Evolutionary conservation across 139 green algal species (phyloP).

Genomic region (Tetradesmus obliquus): DNA sequence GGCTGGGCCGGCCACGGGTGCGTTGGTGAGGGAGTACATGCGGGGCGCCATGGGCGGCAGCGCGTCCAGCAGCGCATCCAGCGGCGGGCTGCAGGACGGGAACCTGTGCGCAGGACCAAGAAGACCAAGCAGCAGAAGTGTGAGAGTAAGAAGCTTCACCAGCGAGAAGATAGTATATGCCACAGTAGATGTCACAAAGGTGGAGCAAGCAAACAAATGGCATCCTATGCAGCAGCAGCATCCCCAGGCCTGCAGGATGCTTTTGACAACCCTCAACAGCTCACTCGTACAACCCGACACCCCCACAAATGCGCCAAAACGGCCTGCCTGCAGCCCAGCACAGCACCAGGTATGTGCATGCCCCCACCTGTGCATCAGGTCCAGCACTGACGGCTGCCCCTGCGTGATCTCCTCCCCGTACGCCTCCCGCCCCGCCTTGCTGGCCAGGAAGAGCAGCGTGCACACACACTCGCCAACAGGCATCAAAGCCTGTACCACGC

Average conservation of each 20-base stretch:
- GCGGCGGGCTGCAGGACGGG: slow-evolving; percentile 78
- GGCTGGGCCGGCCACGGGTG: slow-evolving; percentile 26
- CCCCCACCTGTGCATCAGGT: slow-evolving; percentile 71
- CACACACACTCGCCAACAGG: neutral
- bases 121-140: no score
- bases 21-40: slow-evolving; percentile 92
- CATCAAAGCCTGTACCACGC: no score
- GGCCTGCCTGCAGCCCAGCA: neutral
- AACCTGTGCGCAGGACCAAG: slow-evolving; percentile 50
- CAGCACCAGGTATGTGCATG: neutral
- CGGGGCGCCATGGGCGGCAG: slow-evolving; percentile 83
- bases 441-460: slow-evolving; percentile 63
- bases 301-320: neutral
- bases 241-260: no score
- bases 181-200: no score
- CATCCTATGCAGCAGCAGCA: no score
- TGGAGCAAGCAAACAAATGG: no score
- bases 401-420: slow-evolving; percentile 76
- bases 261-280: no score
- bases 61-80: slow-evolving; percentile 85
- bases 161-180: no score
- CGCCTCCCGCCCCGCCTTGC: slow-evolving; percentile 58
- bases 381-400: slow-evolving; percentile 76
- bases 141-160: no score
- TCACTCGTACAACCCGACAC: no score